These are phyloP conservation scores for Cladobotryum mycophilum DNA, from an alignment of 2,329 filamentous ascomycete genomes.

Conservation along the genomic window DNA sequence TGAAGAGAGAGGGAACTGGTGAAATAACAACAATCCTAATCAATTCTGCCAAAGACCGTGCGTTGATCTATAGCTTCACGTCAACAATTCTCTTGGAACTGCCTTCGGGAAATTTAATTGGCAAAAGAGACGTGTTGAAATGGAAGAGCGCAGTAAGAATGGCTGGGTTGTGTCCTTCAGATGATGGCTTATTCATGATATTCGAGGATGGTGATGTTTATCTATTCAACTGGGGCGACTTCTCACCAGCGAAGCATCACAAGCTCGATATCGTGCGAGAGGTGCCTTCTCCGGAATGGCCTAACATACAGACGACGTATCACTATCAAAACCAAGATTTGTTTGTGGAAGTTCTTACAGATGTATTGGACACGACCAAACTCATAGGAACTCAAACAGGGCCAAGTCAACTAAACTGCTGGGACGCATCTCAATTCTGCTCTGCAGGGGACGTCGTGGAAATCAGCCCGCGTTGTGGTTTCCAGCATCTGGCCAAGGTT, in stretches of 20 bases:
- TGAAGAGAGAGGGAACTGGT: not conserved
- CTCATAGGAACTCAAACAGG: too few relatives aligned
- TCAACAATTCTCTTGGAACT: not conserved
- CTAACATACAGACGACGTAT: not conserved
- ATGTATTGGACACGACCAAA: too few relatives aligned
- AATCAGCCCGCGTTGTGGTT: not conserved
- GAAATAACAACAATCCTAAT: not conserved
- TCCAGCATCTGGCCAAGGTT: not conserved
- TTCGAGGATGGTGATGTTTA: not conserved
- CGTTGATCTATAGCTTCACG: not conserved
- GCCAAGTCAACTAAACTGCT: slow-evolving; percentile 1
- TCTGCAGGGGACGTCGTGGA: not conserved
- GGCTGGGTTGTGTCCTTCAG: not conserved
- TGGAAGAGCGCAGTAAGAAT: not conserved
- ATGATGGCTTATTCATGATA: slow-evolving; percentile 1
- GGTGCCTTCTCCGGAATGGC: not conserved
- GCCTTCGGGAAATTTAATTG: slow-evolving; percentile 1
- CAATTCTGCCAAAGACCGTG: slow-evolving; percentile 2
- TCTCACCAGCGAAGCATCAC: not conserved
- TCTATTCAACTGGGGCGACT: not conserved
- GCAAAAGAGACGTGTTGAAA: not conserved
- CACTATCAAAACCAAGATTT: not conserved
- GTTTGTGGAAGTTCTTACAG: not conserved
- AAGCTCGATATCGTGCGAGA: not conserved
- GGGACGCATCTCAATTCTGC: not conserved